Evolutionary conservation across 306 rosid genomes (phyloP), one percentile per base, ranked within the genome.

Genomic region (Vigna nakashimae): DNA sequence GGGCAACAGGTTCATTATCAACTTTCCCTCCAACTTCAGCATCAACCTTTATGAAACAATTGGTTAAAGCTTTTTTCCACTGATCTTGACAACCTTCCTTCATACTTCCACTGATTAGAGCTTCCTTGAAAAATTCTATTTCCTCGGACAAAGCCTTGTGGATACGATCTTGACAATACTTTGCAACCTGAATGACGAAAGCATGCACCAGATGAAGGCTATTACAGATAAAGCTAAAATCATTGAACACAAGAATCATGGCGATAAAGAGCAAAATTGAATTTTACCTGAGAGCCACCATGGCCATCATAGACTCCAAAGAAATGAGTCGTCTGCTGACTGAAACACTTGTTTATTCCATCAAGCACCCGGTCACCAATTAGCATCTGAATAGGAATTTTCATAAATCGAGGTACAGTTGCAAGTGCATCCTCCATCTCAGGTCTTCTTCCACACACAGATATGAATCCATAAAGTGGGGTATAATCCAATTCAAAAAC

Each of bases 261-360:
- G 10, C 68, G 62, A 17, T 16, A 60, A 58, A 63, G 11, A 69
- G 17, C 4, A 38, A 59, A 59, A 81, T 2, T 55, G 56, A 71
- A 36, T 13, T 52, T 75, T 80, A 91, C 98, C 96, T 91, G 98
- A 83, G 83, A 88, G 53, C 98, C 98, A 55, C 98, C 98, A 80
- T 93, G 98, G 52, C 98, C 98, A 82, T 93, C 98, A 75, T 91
- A 93, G 34, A 93, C 98, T 78, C 98, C 98, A 77, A 90, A 91
- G 79, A 90, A 93, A 87, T 91, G 93, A 66, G 83, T 75, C 46
- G 82, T 88, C 77, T 90, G 98, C 64, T 80, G 85, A 76, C 76
- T 76, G 65, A 84, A 78, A 84, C 88, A 72, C 84, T 85, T 87
- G 85, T 78, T 85, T 79, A 88, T 45, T 80, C 96, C 91, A 59